Evolutionary conservation across 2,329 filamentous ascomycete genomes (phyloP).

Genomic region (Moelleriella libera): DNA sequence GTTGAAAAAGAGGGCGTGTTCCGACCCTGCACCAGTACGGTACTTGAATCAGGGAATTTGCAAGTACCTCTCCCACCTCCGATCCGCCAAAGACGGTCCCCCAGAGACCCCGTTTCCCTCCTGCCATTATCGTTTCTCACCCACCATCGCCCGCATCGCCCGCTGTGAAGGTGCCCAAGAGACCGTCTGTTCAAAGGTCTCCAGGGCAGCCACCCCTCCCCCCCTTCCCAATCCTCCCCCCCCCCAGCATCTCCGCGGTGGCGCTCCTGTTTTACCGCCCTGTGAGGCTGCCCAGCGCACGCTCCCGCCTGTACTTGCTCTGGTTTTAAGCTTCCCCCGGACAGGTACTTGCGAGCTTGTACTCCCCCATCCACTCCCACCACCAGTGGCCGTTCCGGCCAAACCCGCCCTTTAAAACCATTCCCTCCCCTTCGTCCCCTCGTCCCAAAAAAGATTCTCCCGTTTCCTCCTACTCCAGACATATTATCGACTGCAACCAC

Average conservation of each 20-base stretch:
- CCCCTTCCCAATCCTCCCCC: not conserved
- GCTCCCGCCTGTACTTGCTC: not conserved
- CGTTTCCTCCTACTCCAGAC: slow-evolving; percentile 7
- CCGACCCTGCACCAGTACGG: not conserved
- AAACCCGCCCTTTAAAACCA: slow-evolving; percentile 18
- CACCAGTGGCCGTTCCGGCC: slow-evolving; percentile 14
- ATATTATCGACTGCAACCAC: slow-evolving; percentile 1
- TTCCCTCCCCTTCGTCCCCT: slow-evolving; percentile 10
- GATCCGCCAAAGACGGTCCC: not conserved
- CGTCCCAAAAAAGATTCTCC: slow-evolving; percentile 8
- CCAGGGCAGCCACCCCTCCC: not conserved
- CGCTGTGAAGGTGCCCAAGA: too few species aligned
- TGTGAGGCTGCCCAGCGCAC: slow-evolving; percentile 3
- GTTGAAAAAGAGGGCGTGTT: not conserved
- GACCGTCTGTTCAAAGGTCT: not conserved
- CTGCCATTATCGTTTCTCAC: too few species aligned
- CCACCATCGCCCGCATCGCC: too few species aligned
- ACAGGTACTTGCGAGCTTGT: slow-evolving; percentile 7
- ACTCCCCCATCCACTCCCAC: slow-evolving; percentile 4
- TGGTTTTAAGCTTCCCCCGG: slow-evolving; percentile 1
- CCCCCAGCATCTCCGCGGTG: not conserved
- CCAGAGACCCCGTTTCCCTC: not conserved
- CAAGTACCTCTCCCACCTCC: not conserved
- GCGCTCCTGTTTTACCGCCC: slow-evolving; percentile 4
- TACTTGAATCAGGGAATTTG: not conserved